Conservation (phyloP, 169 alveolate species). For the Eimeria falciformis region DNA sequence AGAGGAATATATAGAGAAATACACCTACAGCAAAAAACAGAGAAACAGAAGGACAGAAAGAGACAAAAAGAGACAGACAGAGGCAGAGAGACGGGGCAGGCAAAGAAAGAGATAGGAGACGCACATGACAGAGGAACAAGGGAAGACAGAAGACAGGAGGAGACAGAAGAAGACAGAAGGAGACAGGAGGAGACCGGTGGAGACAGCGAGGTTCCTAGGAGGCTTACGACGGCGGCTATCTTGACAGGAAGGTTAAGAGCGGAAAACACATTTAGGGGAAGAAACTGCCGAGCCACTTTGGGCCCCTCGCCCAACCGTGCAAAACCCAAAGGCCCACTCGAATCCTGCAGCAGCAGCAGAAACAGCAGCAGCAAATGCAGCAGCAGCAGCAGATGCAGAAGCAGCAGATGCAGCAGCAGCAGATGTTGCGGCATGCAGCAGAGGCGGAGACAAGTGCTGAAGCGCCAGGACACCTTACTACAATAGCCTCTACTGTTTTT, state of each 20-base stretch:
- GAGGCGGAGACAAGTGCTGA: neutral
- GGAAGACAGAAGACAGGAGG: no score
- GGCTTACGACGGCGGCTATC: neutral
- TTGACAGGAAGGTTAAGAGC: neutral
- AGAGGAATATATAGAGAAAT: no score
- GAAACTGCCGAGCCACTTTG: neutral
- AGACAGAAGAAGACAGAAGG: neutral
- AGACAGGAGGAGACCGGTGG: no score
- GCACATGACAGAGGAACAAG: no score
- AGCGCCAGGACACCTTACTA: no score
- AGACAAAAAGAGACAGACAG: no score
- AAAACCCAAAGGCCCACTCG: neutral
- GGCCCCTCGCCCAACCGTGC: neutral
- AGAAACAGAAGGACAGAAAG: no score
- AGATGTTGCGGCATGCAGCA: neutral
- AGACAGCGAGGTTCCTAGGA: no score
- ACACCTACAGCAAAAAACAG: no score
- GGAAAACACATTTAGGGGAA: neutral
- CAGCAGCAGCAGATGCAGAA: conserved; percentile 27
- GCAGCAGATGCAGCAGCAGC: neutral
- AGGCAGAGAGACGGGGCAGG: no score
- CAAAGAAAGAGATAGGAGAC: no score
- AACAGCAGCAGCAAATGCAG: conserved; percentile 19
- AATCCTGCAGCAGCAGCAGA: neutral
- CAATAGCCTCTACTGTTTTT: neutral